These are phyloP conservation scores for Monosporascus sp. DNA, from an alignment of 2,329 filamentous ascomycete species.

Conservation along the genomic window DNA sequence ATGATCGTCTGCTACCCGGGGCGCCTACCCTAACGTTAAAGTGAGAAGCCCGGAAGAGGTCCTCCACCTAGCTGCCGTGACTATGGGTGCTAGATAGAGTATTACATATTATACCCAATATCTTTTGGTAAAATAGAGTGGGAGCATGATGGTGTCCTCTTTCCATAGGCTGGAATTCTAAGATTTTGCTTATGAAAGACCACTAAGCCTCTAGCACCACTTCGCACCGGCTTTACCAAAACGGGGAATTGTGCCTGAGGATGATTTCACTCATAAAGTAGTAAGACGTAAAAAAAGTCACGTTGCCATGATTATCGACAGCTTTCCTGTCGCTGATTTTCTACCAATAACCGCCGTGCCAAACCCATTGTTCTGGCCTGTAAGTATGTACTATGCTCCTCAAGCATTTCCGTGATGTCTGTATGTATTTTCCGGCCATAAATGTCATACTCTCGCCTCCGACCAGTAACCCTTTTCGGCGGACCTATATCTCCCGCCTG, in stretches of 20 bases:
- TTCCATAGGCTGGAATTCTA: background rate
- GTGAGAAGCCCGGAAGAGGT: too few relatives aligned
- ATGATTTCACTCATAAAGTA: conserved; percentile 3
- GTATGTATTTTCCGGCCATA: background rate
- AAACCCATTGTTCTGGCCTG: background rate
- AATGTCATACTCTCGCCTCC: background rate
- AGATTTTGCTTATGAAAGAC: conserved; percentile 1
- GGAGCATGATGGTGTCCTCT: too few relatives aligned
- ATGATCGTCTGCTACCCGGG: background rate
- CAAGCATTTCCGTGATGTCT: background rate
- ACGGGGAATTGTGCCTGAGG: conserved; percentile 14
- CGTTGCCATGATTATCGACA: background rate
- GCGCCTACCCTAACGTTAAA: background rate
- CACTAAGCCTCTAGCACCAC: background rate
- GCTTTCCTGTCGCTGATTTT: background rate
- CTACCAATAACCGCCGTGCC: background rate
- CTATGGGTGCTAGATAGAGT: too few relatives aligned
- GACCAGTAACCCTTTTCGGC: background rate
- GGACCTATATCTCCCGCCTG: background rate
- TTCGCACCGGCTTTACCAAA: background rate
- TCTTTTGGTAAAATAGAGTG: too few relatives aligned
- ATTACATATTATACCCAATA: too few relatives aligned
- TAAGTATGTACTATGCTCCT: background rate
- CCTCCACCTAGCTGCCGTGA: too few relatives aligned
- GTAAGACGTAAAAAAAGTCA: background rate